These are phyloP conservation scores for Populus tomentosa DNA, from an alignment of 441 rosid genomes.

Conservation along the genomic window DNA sequence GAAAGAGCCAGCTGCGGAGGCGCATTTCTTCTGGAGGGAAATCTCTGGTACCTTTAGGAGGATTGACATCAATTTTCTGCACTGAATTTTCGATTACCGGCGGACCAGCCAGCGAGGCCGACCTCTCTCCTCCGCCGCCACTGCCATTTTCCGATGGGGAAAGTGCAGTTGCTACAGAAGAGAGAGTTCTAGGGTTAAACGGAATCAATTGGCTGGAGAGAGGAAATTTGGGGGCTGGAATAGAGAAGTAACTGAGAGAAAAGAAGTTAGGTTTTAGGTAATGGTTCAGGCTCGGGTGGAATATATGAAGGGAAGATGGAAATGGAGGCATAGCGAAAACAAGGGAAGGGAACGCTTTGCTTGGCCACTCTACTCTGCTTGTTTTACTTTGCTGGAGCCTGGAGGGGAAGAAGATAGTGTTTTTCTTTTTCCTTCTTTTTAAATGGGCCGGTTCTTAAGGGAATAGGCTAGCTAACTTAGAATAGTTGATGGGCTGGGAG, in stretches of 20 bases:
- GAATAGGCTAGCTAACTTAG: not conserved
- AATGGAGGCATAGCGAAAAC: constrained; percentile 29
- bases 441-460: not conserved
- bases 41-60: constrained; percentile 91
- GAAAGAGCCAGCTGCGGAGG: constrained; percentile 81
- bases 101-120: constrained; percentile 48
- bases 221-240: constrained; percentile 3
- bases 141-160: constrained; percentile 16
- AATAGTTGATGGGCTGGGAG: not conserved
- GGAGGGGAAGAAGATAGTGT: not conserved
- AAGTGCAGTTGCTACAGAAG: constrained; percentile 30
- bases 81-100: constrained; percentile 26
- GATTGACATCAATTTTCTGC: constrained; percentile 74
- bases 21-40: constrained; percentile 94
- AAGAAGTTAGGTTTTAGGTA: constrained; percentile 37
- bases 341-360: not conserved
- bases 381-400: no score
- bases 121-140: constrained; percentile 39
- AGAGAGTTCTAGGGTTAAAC: constrained; percentile 24
- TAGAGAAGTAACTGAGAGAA: constrained; percentile 15
- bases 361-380: no score
- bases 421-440: no score
- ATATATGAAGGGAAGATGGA: constrained; percentile 23
- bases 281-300: constrained; percentile 22
- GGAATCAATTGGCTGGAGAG: constrained; percentile 13